These are phyloP conservation scores for Beauveria brongniartii DNA, from an alignment of 2,329 filamentous ascomycete species.

Conservation along the genomic window DNA sequence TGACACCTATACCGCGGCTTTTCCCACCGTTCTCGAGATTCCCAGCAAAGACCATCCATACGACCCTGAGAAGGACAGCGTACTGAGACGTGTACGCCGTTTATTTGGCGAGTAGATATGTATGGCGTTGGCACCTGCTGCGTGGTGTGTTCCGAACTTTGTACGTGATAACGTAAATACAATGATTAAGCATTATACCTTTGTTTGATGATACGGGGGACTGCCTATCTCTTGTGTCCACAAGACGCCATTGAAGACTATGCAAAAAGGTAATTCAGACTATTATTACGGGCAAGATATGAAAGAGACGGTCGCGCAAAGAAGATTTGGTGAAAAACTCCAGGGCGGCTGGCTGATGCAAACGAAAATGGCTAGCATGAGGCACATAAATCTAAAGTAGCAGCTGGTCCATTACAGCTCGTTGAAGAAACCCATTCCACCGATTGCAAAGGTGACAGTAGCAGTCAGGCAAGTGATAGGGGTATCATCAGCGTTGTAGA, in stretches of 20 bases:
- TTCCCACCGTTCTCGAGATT: constrained; percentile 93
- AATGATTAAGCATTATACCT: background rate
- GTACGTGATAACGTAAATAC: background rate
- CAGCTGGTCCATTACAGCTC: constrained; percentile 29
- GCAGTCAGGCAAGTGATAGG: constrained; percentile 84
- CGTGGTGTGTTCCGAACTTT: background rate
- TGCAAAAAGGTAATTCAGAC: background rate
- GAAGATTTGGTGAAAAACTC: background rate
- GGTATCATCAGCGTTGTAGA: constrained; percentile 62
- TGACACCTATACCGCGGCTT: constrained; percentile 87
- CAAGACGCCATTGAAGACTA: background rate
- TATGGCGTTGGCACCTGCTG: background rate
- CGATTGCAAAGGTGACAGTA: constrained; percentile 51
- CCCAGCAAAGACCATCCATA: constrained; percentile 99
- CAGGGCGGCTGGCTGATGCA: constrained; percentile 2
- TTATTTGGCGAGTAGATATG: constrained; percentile 57
- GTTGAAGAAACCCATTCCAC: constrained; percentile 28
- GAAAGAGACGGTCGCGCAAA: constrained; percentile 13
- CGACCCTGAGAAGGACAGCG: constrained; percentile 97
- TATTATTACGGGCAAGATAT: constrained; percentile 9
- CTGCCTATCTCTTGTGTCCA: no score
- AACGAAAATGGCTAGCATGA: constrained; percentile 4
- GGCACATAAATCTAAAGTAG: constrained; percentile 6
- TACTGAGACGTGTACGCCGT: constrained; percentile 72
- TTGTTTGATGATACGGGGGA: background rate